Conservation (phyloP, 1,139 yeast species). For the Suhomyces taliae region DNA sequence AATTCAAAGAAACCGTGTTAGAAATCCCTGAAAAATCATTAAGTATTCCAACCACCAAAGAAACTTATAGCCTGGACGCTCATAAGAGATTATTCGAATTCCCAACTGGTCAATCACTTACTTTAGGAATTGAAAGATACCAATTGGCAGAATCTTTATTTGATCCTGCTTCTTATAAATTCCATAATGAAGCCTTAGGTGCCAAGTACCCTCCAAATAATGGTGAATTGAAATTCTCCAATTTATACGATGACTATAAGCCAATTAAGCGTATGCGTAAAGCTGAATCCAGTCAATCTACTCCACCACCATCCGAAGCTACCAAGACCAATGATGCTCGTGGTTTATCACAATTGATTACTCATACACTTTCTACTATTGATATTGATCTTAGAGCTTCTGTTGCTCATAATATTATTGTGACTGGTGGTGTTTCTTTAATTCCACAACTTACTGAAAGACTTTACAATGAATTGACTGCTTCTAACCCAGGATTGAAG, state of each 20-base stretch:
- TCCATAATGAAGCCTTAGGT: slow-evolving; percentile 23
- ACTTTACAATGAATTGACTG: slow-evolving; percentile 69
- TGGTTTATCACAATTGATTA: slow-evolving; percentile 70
- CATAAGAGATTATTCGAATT: slow-evolving; percentile 68
- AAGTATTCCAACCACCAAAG: slow-evolving; percentile 23
- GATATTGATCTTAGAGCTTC: slow-evolving; percentile 92
- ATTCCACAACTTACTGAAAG: slow-evolving; percentile 89
- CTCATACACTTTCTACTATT: slow-evolving; percentile 64
- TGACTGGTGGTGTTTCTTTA: slow-evolving; percentile 87
- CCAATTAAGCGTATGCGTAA: slow-evolving; percentile 65
- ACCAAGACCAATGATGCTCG: slow-evolving; percentile 16
- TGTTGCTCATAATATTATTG: slow-evolving; percentile 85
- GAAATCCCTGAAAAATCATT: slow-evolving; percentile 52
- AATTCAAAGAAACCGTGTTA: slow-evolving; percentile 64
- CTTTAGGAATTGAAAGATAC: slow-evolving; percentile 56
- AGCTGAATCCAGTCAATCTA: slow-evolving; percentile 37
- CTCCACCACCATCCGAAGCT: slow-evolving; percentile 37
- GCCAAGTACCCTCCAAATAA: slow-evolving; percentile 34
- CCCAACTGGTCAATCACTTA: slow-evolving; percentile 60
- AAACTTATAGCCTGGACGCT: slow-evolving; percentile 31
- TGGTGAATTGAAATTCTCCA: slow-evolving; percentile 38
- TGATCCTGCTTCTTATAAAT: slow-evolving; percentile 52
- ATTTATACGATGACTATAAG: slow-evolving; percentile 59
- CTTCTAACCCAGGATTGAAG: slow-evolving; percentile 85
- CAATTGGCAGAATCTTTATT: slow-evolving; percentile 75